Evolutionary conservation across 1,139 yeast species (phyloP).

Genomic region (Nakaseomyces sp.): DNA sequence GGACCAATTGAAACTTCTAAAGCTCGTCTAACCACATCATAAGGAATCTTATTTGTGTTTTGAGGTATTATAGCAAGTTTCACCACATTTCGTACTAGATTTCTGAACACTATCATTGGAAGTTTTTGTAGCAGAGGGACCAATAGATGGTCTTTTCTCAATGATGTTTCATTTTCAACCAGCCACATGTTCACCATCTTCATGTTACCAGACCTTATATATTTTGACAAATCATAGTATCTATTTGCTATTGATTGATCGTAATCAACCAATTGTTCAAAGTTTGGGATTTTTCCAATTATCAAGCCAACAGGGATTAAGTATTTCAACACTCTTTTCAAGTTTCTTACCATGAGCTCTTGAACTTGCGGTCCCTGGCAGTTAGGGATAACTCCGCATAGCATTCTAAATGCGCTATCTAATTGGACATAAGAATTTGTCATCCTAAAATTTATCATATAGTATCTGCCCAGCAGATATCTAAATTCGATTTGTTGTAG

Average conservation of each 20-base stretch:
- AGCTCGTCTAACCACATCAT: constrained; percentile 17
- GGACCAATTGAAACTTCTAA: constrained; percentile 19
- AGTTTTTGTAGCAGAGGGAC: constrained; percentile 25
- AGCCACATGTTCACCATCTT: constrained; percentile 24
- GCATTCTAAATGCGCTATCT: constrained; percentile 19
- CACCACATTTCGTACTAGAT: constrained; percentile 19
- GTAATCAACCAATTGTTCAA: constrained; percentile 12
- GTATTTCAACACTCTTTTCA: constrained; percentile 20
- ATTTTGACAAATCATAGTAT: constrained; percentile 15
- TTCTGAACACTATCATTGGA: constrained; percentile 27
- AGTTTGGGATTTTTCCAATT: constrained; percentile 25
- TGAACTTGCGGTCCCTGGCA: constrained; percentile 5
- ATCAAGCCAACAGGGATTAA: constrained; percentile 26
- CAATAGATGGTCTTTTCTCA: constrained; percentile 16
- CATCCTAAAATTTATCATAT: constrained; percentile 25
- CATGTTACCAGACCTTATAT: constrained; percentile 22
- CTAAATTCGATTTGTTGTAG: constrained; percentile 28
- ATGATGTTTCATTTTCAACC: constrained; percentile 16
- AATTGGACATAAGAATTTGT: constrained; percentile 29
- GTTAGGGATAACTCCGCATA: constrained; percentile 10
- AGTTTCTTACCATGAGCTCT: constrained; percentile 15
- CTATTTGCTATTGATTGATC: constrained; percentile 14
- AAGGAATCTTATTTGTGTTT: constrained; percentile 23
- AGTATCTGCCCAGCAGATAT: constrained; percentile 28
- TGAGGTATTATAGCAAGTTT: constrained; percentile 15